These are phyloP conservation scores for Actinidia arguta DNA, from an alignment of 179 eudicot genomes.

Conservation along the genomic window DNA sequence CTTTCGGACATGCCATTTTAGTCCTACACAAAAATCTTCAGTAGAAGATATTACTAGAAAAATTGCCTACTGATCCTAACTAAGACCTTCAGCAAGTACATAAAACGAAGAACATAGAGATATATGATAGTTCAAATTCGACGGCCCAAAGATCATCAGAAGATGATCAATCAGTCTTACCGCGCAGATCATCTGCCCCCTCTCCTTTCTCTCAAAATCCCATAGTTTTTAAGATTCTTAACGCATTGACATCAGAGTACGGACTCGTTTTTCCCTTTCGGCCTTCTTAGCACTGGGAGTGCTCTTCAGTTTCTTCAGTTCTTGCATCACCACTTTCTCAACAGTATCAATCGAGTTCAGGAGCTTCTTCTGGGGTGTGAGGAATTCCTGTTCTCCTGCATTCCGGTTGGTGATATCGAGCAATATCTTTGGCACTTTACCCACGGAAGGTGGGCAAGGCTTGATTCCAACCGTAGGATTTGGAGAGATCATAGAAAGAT, in stretches of 20 bases:
- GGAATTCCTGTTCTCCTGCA: conserved; percentile 27
- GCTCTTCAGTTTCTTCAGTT: conserved; percentile 49
- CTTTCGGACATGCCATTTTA: not conserved
- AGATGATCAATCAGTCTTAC: conserved; percentile 38
- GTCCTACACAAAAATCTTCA: not conserved
- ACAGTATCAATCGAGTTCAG: conserved; percentile 77
- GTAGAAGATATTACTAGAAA: conserved; percentile 7
- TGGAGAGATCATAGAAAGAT: conserved; percentile 50
- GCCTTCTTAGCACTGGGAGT: conserved; percentile 79
- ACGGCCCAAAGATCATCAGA: conserved; percentile 35
- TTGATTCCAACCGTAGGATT: conserved; percentile 35
- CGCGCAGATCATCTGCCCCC: conserved; percentile 4
- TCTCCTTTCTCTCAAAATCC: conserved; percentile 18
- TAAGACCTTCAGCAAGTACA: conserved; percentile 17
- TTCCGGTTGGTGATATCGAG: conserved; percentile 38
- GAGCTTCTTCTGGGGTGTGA: conserved; percentile 80
- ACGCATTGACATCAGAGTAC: conserved; percentile 83
- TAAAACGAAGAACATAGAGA: not conserved
- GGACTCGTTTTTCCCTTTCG: conserved; percentile 63
- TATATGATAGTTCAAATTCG: conserved; percentile 11
- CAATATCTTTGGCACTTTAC: conserved; percentile 51
- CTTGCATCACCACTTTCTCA: conserved; percentile 71
- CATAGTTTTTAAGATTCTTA: conserved; percentile 8
- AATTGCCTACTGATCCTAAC: conserved; percentile 11
- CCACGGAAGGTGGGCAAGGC: conserved; percentile 38